phyloP scores from a whole-genome alignment of 495 filamentous ascomycete genomes.

The Chaetomidium leptoderma region DNA sequence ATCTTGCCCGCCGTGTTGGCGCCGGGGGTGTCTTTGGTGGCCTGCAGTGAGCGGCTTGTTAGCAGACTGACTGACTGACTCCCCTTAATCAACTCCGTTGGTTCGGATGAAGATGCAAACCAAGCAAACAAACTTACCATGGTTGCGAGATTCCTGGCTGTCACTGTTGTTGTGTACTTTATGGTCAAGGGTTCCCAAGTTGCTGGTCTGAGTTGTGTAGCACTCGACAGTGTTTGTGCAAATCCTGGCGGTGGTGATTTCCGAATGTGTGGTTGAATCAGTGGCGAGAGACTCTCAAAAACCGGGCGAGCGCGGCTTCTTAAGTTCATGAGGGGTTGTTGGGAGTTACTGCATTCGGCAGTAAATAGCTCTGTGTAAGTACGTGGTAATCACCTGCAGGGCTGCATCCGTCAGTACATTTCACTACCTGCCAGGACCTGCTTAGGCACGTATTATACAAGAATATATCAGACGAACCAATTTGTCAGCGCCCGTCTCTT shows the following conservation, averaged over 20 bases:
- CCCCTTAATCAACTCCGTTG: too few relatives aligned
- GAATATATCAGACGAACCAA: constrained; percentile 3
- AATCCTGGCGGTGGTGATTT: background rate
- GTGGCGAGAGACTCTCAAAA: background rate
- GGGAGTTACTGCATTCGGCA: background rate
- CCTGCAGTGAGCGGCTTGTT: background rate
- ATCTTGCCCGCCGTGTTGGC: constrained; percentile 44
- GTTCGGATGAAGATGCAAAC: background rate
- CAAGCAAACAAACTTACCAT: background rate
- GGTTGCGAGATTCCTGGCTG: constrained; percentile 4
- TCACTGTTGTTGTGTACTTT: background rate
- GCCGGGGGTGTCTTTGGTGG: constrained; percentile 19
- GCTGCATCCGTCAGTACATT: background rate
- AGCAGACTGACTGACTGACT: too few relatives aligned
- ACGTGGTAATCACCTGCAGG: background rate
- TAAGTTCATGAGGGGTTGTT: background rate
- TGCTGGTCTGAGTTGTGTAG: background rate
- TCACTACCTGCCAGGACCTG: background rate
- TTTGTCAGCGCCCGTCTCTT: background rate
- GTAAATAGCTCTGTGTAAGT: background rate
- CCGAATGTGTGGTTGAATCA: too few relatives aligned
- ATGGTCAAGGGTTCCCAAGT: background rate
- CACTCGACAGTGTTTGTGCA: background rate
- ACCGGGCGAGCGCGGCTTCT: constrained; percentile 6
- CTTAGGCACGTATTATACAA: background rate